Percentiles rank a stretch among this genome's conserved stretches.
These are phyloP conservation scores for Gaeumannomyces tritici DNA, from an alignment of 2,329 filamentous ascomycete genomes.

Conservation along the genomic window DNA sequence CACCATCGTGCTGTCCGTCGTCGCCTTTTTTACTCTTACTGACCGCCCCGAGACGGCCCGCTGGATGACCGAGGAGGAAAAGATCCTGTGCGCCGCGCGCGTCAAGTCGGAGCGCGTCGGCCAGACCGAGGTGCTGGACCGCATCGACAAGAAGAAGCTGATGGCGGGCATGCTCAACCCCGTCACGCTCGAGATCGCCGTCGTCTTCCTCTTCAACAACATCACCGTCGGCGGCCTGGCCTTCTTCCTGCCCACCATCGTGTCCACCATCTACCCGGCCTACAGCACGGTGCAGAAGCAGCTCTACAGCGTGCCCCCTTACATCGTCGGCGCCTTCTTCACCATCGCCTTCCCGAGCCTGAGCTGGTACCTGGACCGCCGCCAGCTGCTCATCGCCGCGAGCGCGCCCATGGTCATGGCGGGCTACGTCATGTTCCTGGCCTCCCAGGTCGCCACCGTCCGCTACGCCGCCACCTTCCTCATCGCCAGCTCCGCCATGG, in stretches of 20 bases:
- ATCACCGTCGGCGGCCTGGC: slow-evolving; percentile 31
- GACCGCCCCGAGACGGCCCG: slow-evolving; percentile 40
- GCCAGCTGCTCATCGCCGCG: slow-evolving; percentile 43
- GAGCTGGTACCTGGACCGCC: slow-evolving; percentile 45
- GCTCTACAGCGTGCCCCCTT: slow-evolving; percentile 59
- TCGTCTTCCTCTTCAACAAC: slow-evolving; percentile 17
- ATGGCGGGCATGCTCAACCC: slow-evolving; percentile 21
- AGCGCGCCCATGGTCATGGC: slow-evolving; percentile 49
- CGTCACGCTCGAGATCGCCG: slow-evolving; percentile 15
- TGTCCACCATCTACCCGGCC: slow-evolving; percentile 53
- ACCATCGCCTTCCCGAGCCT: slow-evolving; percentile 46
- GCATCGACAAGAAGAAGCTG: slow-evolving; percentile 40
- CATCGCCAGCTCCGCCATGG: slow-evolving; percentile 50
- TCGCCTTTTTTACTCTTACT: slow-evolving; percentile 45
- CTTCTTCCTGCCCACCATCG: slow-evolving; percentile 54
- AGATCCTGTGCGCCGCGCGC: slow-evolving; percentile 42
- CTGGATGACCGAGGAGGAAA: slow-evolving; percentile 49
- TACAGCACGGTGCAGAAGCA: slow-evolving; percentile 48
- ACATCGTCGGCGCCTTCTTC: slow-evolving; percentile 54
- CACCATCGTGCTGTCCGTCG: slow-evolving; percentile 40
- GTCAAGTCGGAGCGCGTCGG: slow-evolving; percentile 39
- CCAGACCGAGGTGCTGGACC: slow-evolving; percentile 34
- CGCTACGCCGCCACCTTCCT: slow-evolving; percentile 61
- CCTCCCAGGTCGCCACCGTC: slow-evolving; percentile 33
- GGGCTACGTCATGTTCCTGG: slow-evolving; percentile 59